phyloP scores from a whole-genome alignment of 306 rosid genomes.

The Ormosia semicastrata region DNA sequence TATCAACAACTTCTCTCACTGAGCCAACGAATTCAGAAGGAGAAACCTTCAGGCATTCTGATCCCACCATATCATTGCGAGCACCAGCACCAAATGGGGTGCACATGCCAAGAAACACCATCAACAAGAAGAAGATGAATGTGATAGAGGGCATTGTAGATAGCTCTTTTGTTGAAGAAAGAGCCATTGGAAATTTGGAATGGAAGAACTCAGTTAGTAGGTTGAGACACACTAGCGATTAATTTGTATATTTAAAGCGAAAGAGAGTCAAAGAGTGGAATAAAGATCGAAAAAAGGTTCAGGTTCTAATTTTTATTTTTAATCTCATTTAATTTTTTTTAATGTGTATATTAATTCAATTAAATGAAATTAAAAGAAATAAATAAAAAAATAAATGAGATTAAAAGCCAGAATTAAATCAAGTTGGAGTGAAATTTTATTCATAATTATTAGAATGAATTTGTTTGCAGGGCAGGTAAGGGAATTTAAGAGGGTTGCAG shows the following conservation, averaged over 20 bases:
- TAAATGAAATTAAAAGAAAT: too few relatives aligned
- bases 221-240: background rate
- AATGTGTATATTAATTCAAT: too few relatives aligned
- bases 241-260: slow-evolving; percentile 33
- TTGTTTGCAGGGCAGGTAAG: slow-evolving; percentile 55
- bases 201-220: background rate
- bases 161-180: background rate
- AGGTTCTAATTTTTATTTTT: too few relatives aligned
- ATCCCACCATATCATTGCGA: background rate
- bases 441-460: slow-evolving; percentile 18
- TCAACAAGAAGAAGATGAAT: background rate
- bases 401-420: too few relatives aligned
- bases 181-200: slow-evolving; percentile 35
- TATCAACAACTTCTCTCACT: slow-evolving; percentile 33
- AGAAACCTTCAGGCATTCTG: slow-evolving; percentile 48
- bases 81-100: background rate
- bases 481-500: slow-evolving; percentile 47
- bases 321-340: too few relatives aligned
- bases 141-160: background rate
- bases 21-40: slow-evolving; percentile 53
- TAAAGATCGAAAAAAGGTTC: too few relatives aligned
- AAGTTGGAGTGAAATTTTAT: too few relatives aligned
- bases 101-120: background rate
- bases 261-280: background rate
- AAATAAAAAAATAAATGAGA: too few relatives aligned